Percentiles rank a stretch among this genome's conserved stretches.
These are phyloP conservation scores for Exophiala xenobiotica DNA, from an alignment of 2,329 filamentous ascomycete species.

Conservation along the genomic window DNA sequence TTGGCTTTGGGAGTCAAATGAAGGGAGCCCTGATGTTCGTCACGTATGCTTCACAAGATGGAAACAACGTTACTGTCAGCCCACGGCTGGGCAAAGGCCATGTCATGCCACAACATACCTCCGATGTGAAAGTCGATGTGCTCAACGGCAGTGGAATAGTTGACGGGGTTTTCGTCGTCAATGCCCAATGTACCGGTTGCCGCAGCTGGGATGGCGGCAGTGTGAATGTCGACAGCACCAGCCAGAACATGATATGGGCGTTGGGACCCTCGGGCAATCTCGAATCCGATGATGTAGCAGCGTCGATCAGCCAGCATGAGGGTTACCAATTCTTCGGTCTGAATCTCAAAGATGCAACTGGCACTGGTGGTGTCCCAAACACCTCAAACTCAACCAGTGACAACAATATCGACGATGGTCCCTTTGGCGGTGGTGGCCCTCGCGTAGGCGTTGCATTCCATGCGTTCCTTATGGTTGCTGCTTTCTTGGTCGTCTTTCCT, in stretches of 20 bases:
- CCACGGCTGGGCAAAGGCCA: conserved; percentile 32
- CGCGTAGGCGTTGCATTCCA: conserved; percentile 33
- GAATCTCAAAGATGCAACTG: conserved; percentile 55
- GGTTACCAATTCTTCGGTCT: conserved; percentile 57
- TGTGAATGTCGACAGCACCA: conserved; percentile 51
- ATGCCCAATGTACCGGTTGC: conserved; percentile 55
- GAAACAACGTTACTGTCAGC: conserved; percentile 33
- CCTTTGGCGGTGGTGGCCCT: conserved; percentile 4
- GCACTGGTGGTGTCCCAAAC: conserved; percentile 44
- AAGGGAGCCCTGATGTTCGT: conserved; percentile 35
- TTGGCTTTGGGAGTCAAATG: conserved; percentile 34
- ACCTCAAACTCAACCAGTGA: conserved; percentile 36
- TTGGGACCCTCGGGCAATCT: conserved; percentile 50
- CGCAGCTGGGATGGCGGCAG: conserved; percentile 52
- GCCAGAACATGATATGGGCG: conserved; percentile 57
- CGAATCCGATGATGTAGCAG: conserved; percentile 44
- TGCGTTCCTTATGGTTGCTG: conserved; percentile 54
- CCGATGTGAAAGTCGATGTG: conserved; percentile 46
- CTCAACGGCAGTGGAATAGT: conserved; percentile 51
- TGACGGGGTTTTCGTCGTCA: conserved; percentile 47
- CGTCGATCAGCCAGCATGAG: conserved; percentile 53
- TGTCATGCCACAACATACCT: conserved; percentile 37
- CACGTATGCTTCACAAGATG: conserved; percentile 30
- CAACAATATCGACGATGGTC: conserved; percentile 36
- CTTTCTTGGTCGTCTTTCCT: conserved; percentile 57